These are phyloP conservation scores for Wickerhamomyces sp. DNA, from an alignment of 1,139 yeast species.

Conservation along the genomic window DNA sequence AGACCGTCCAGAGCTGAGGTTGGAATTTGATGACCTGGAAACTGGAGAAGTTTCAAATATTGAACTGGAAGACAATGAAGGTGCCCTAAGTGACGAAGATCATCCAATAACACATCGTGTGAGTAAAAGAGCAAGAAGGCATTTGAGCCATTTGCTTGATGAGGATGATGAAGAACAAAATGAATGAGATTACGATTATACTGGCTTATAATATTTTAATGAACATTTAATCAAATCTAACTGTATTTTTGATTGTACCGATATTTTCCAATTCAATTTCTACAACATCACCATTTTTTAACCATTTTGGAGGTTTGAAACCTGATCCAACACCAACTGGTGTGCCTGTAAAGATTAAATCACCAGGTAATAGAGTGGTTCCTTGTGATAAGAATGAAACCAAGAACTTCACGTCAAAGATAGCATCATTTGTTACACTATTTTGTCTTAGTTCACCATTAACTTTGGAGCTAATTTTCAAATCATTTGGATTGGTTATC, in stretches of 20 bases:
- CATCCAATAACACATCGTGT: background rate
- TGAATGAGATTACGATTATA: background rate
- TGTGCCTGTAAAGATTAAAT: slow-evolving; percentile 48
- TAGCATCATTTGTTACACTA: slow-evolving; percentile 43
- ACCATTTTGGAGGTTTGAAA: slow-evolving; percentile 41
- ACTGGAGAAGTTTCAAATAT: slow-evolving; percentile 6
- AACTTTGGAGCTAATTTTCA: slow-evolving; percentile 34
- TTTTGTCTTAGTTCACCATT: slow-evolving; percentile 44
- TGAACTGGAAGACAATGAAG: slow-evolving; percentile 2
- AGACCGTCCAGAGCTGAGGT: no score
- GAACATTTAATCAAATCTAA: slow-evolving; percentile 26
- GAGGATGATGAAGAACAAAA: background rate
- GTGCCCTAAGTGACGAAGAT: no score
- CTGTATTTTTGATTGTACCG: slow-evolving; percentile 40
- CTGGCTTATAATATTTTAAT: no score
- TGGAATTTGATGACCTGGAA: no score
- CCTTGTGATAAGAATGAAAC: slow-evolving; percentile 48
- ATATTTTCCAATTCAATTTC: slow-evolving; percentile 38
- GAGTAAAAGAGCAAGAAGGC: background rate
- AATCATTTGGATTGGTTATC: slow-evolving; percentile 29
- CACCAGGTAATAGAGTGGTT: slow-evolving; percentile 45
- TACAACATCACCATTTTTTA: slow-evolving; percentile 42
- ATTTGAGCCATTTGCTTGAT: background rate
- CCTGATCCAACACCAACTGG: slow-evolving; percentile 50
- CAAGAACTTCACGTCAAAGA: slow-evolving; percentile 41